Conservation (phyloP, 2,329 filamentous ascomycete genomes). For the Botrytis deweyae region DNA sequence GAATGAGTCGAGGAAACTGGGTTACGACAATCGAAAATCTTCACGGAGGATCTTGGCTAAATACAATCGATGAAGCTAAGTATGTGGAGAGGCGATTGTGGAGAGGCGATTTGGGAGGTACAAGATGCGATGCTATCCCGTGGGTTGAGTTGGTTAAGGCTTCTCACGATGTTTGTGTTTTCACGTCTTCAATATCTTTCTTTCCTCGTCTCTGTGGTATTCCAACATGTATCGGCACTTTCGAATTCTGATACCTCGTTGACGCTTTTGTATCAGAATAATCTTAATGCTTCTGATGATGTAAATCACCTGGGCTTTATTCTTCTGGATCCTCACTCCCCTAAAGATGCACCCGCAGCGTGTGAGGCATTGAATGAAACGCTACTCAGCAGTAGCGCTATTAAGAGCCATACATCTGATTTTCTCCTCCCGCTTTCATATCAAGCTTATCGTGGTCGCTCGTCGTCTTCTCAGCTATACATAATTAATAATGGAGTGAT, state of each 20-base stretch:
- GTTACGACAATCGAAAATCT: background rate
- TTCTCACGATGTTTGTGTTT: slow-evolving; percentile 7
- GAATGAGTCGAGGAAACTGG: background rate
- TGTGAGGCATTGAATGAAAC: slow-evolving; percentile 50
- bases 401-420: slow-evolving; percentile 47
- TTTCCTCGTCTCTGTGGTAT: background rate
- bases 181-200: background rate
- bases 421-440: slow-evolving; percentile 49
- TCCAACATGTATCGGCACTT: slow-evolving; percentile 5
- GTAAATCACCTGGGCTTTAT: slow-evolving; percentile 52
- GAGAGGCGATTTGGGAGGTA: background rate
- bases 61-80: background rate
- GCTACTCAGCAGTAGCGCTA: slow-evolving; percentile 44
- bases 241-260: slow-evolving; percentile 46
- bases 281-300: slow-evolving; percentile 53
- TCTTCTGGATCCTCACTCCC: slow-evolving; percentile 46
- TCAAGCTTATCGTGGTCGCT: slow-evolving; percentile 44
- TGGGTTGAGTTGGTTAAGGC: background rate
- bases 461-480: slow-evolving; percentile 42
- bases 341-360: slow-evolving; percentile 43
- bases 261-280: slow-evolving; percentile 54
- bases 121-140: background rate
- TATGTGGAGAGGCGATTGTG: background rate
- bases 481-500: slow-evolving; percentile 46
- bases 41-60: background rate